A percentile compares a stretch with the other conserved stretches of the same genome.
Evolutionary conservation across 768 basidiomycete species (phyloP).

Genomic region (Hypholoma sublateritium): DNA sequence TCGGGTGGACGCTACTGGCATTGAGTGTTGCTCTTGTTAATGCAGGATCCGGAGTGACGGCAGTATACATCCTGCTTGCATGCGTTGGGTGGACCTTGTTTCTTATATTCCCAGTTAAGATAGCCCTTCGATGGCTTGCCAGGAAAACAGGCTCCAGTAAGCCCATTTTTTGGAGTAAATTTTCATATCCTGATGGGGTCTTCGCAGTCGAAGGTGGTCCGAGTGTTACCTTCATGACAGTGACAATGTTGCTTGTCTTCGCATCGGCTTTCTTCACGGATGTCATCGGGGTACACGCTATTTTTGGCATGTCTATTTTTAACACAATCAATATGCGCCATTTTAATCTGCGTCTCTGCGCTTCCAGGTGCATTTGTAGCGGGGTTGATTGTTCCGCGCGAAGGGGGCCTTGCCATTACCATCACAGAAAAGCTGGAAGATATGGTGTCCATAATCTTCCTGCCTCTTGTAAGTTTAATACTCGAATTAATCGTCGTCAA

Average conservation of each 20-base stretch:
- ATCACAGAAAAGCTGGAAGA: slow-evolving; percentile 98
- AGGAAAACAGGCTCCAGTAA: slow-evolving; percentile 70
- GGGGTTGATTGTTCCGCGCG: slow-evolving; percentile 81
- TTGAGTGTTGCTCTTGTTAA: slow-evolving; percentile 92
- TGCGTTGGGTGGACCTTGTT: slow-evolving; percentile 83
- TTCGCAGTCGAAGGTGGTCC: slow-evolving; percentile 69
- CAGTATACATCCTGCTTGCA: slow-evolving; percentile 79
- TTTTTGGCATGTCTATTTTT: slow-evolving; percentile 63
- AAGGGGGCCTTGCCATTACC: slow-evolving; percentile 81
- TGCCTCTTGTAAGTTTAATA: slow-evolving; percentile 65
- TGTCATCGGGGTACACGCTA: slow-evolving; percentile 87
- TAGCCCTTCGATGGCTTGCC: slow-evolving; percentile 69
- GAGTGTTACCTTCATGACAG: slow-evolving; percentile 86
- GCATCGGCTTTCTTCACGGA: slow-evolving; percentile 92
- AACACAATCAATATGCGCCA: not conserved
- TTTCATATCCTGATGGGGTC: not conserved
- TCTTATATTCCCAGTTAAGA: slow-evolving; percentile 66
- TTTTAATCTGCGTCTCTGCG: not conserved
- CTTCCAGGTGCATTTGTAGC: slow-evolving; percentile 73
- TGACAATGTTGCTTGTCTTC: slow-evolving; percentile 78
- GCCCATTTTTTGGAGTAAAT: slow-evolving; percentile 18
- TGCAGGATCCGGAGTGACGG: slow-evolving; percentile 77
- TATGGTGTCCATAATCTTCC: slow-evolving; percentile 85
- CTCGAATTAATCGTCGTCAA: not conserved
- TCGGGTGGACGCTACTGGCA: slow-evolving; percentile 88